Base-by-base conservation (phyloP, 2,329 filamentous ascomycete genomes). In the Claviceps sp. region DNA sequence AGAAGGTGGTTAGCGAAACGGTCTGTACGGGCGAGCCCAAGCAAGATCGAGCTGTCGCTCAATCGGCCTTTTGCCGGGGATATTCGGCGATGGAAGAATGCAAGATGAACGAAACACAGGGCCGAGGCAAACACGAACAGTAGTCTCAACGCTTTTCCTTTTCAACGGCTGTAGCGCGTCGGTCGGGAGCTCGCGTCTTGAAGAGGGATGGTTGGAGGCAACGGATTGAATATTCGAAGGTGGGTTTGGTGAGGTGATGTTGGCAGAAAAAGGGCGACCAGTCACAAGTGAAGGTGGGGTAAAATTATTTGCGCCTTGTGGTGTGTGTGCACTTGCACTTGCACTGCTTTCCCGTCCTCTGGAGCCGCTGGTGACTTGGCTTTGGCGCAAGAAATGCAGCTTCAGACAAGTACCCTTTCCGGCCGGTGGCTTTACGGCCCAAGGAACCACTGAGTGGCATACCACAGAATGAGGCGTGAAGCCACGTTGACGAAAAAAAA, bases 211-310 rank as follows among this genome's bases (percentile, higher is more conserved):
- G 20, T 3, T 13, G 40, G 1, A 34, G 30, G 30, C 4, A 43
- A 24, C 11, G 3, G 5, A 30, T 11, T 30, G 26, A 30, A 30
- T 30, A 30, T 30, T 30, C 26, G 26, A 30, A 30, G 41, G 34
- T 42, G 54, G 26, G 40, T 37, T 47, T 34, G 46, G 34, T 47
- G 46, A 18, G 46, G 47, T 5, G 47, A 30, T 48, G 42, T 30
- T 50, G 54, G 48, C 44, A 51, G 48, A 51, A 45, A 42, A 45
- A 44, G 13, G 36, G 44, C 18, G 52, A 36, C 52, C 54, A 54
- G 54, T 54, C 50, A 52, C 42, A 51, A 47, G 34, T 45, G 48
- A 48, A 46, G 52, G 52, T 49, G 54, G 52, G 52, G 54, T 50
- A 56, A 56, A 56, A 51, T 52, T 52, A 46, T 51, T 53, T 49